Evolutionary conservation across 805 yeast species (phyloP).

Genomic region (Priceomyces melissophilus): DNA sequence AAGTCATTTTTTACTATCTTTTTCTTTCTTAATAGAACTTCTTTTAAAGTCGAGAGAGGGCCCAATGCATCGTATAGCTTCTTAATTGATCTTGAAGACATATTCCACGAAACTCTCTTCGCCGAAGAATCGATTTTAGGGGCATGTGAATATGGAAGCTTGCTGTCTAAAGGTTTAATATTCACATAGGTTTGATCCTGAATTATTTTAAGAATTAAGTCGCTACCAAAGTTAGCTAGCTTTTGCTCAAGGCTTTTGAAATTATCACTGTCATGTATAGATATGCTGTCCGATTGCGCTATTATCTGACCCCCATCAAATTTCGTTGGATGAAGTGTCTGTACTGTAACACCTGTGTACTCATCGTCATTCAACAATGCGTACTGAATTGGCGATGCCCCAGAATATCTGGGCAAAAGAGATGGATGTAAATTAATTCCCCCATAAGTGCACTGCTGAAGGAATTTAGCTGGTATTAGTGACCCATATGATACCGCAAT

Average conservation of each 20-base stretch:
- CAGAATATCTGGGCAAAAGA: constrained; percentile 73
- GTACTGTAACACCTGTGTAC: constrained; percentile 81
- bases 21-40: constrained; percentile 32
- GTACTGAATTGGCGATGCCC: constrained; percentile 86
- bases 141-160: constrained; percentile 50
- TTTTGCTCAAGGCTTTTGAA: constrained; percentile 42
- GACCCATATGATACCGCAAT: constrained; percentile 92
- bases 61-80: constrained; percentile 55
- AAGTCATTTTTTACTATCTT: constrained; percentile 22
- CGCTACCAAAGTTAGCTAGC: constrained; percentile 62
- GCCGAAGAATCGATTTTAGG: constrained; percentile 46
- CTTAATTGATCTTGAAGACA: constrained; percentile 34
- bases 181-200: constrained; percentile 23
- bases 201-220: constrained; percentile 48
- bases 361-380: constrained; percentile 63
- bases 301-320: constrained; percentile 80
- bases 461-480: constrained; percentile 64
- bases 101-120: constrained; percentile 48
- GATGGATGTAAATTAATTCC: constrained; percentile 95
- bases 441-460: constrained; percentile 49
- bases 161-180: constrained; percentile 16
- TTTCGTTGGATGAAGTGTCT: constrained; percentile 81
- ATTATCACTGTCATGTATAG: constrained; percentile 43
- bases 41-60: constrained; percentile 44
- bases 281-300: constrained; percentile 47